Evolutionary conservation across 345 rosid species (phyloP).

Genomic region (Citrus reticulata): DNA sequence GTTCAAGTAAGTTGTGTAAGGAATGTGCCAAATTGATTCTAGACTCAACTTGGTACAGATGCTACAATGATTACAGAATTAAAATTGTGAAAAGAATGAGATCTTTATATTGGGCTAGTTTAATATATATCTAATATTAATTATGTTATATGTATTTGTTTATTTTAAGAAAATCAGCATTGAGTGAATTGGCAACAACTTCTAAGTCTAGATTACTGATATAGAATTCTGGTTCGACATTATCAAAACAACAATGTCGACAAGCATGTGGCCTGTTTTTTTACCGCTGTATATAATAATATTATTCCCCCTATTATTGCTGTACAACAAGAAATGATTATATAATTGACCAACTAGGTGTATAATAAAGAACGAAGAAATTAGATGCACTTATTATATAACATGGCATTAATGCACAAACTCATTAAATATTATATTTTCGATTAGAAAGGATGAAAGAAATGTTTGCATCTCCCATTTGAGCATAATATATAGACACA

Average conservation of each 20-base stretch:
- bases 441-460: too few relatives aligned
- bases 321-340: background rate
- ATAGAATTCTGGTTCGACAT: slow-evolving; percentile 15
- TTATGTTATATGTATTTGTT: background rate
- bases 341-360: background rate
- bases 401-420: too few relatives aligned
- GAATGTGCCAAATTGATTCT: too few relatives aligned
- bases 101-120: background rate
- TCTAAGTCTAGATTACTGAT: slow-evolving; percentile 12
- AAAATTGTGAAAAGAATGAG: background rate
- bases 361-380: background rate
- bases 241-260: slow-evolving; percentile 19
- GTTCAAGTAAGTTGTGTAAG: too few relatives aligned
- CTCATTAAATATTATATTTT: too few relatives aligned
- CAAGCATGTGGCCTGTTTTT: slow-evolving; percentile 11
- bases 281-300: background rate
- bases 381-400: too few relatives aligned
- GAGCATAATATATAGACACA: too few relatives aligned
- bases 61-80: slow-evolving; percentile 3
- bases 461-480: too few relatives aligned
- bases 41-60: background rate
- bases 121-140: background rate
- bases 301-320: background rate
- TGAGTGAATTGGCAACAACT: slow-evolving; percentile 14
- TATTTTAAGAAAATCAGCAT: background rate